A percentile compares a stretch with the other conserved stretches of the same genome.
Evolutionary conservation across 495 filamentous ascomycete genomes (phyloP).

Genomic region (Neurospora sp.): DNA sequence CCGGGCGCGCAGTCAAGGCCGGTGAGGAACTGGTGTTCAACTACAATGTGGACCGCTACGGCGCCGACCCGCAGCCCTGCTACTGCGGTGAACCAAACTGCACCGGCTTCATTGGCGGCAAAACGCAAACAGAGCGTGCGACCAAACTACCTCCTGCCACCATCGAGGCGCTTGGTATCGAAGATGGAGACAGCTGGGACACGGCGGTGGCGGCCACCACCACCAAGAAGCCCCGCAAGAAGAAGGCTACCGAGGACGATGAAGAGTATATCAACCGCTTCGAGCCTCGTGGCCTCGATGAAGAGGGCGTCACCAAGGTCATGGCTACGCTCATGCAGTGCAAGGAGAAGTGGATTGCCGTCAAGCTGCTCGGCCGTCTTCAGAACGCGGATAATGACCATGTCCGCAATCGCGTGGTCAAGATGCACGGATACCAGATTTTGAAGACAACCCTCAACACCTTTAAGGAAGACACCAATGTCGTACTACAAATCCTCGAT

Average conservation of each 20-base stretch:
- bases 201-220: slow-evolving; percentile 51
- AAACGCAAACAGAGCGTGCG: slow-evolving; percentile 91
- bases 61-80: slow-evolving; percentile 90
- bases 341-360: slow-evolving; percentile 98
- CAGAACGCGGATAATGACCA: slow-evolving; percentile 83
- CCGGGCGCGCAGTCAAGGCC: slow-evolving; percentile 70
- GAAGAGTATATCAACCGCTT: slow-evolving; percentile 94
- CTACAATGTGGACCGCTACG: slow-evolving; percentile 98
- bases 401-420: slow-evolving; percentile 78
- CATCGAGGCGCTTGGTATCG: slow-evolving; percentile 92
- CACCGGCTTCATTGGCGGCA: slow-evolving; percentile 91
- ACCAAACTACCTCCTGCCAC: slow-evolving; percentile 85
- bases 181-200: slow-evolving; percentile 88
- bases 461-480: slow-evolving; percentile 81
- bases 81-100: slow-evolving; percentile 96
- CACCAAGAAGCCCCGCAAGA: slow-evolving; percentile 73
- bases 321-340: slow-evolving; percentile 98
- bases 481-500: slow-evolving; percentile 80
- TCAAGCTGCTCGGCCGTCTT: slow-evolving; percentile 85
- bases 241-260: slow-evolving; percentile 88
- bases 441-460: slow-evolving; percentile 72
- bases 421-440: slow-evolving; percentile 96
- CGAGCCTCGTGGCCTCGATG: slow-evolving; percentile 72
- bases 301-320: slow-evolving; percentile 87
- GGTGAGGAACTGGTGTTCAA: slow-evolving; percentile 99